Evolutionary conservation across 208 protist species (phyloP), one percentile per base, ranked within the genome.

Genomic region (Wallacemonas sp.): DNA sequence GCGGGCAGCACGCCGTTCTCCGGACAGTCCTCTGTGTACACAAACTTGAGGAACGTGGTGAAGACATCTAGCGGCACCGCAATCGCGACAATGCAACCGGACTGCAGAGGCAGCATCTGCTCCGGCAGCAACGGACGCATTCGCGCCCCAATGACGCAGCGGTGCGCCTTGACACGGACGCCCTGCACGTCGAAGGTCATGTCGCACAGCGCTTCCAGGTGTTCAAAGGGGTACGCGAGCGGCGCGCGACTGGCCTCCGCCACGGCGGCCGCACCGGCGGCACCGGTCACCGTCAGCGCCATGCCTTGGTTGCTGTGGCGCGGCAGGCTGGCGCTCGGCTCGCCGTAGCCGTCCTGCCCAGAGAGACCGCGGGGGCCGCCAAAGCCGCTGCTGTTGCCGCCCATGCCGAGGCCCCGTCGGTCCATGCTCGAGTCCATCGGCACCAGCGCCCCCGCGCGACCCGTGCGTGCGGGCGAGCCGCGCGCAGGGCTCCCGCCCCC

Each of bases 171-270:
- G 18, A 94, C 71, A 7, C 83, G 78, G 11, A 85, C 83, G 14
- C 91, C 91, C 39, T 90, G 83, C n/a, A 94, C 81, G 26, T 93
- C 87, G 74, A 96, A 96, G 31, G 59, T 87, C 87, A 96, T 96
- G 74, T 96, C 91, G 50, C 81, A 86, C 29, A 96, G 59, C 1
- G 63, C 50, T 59, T 94, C 84, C 18, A 95, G 67, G 65, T 91
- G 86, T 42, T 93, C 87, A 46, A 92, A 95, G 1, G 91, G 91
- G 62, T 90, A 96, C n/a, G 79, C 55, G 16, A 96, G 76, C 8
- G 87, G 46, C 14, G 91, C 89, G 10, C 81, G 69, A 0, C 48
- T 44, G 36, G 36, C 65, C 3, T 33, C 54, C 3, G 48, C 11
- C 7, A 20, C 38, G 11, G 45, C 31, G 11, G 50, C 50, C 3